Percentiles rank a stretch among this genome's conserved stretches.
phyloP scores from a whole-genome alignment of 257 asterid species.

The Lantana camara region DNA sequence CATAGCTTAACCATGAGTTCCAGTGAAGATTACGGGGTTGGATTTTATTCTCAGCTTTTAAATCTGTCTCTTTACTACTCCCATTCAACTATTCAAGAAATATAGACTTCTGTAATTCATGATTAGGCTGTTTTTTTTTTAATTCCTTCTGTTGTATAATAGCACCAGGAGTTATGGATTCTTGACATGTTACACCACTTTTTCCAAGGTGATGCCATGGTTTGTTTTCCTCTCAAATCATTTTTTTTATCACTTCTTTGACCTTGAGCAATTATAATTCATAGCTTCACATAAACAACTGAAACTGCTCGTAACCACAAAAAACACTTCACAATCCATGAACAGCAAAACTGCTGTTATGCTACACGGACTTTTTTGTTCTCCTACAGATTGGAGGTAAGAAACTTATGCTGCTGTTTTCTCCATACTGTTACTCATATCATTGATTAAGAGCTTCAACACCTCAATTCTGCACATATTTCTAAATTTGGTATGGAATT shows the following conservation, averaged over 20 bases:
- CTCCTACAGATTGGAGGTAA: background rate
- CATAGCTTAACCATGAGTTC: background rate
- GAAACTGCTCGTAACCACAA: background rate
- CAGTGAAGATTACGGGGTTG: background rate
- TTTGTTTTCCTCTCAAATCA: background rate
- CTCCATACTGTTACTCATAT: background rate
- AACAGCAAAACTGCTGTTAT: background rate
- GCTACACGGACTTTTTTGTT: background rate
- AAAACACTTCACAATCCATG: background rate
- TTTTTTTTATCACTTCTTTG: background rate
- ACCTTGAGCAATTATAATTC: background rate
- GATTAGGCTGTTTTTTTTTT: background rate
- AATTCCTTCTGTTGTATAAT: background rate
- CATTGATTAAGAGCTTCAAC: background rate
- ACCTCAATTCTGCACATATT: background rate
- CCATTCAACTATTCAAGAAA: background rate
- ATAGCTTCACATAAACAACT: background rate
- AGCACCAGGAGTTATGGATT: background rate
- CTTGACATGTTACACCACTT: background rate
- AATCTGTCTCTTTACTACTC: background rate
- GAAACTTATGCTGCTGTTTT: constrained; percentile 7
- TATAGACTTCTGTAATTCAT: background rate
- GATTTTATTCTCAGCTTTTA: background rate
- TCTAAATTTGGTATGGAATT: background rate
- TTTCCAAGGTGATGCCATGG: background rate